phyloP scores from a whole-genome alignment of 129 eudicot genomes.

The Centaurea solstitialis region DNA sequence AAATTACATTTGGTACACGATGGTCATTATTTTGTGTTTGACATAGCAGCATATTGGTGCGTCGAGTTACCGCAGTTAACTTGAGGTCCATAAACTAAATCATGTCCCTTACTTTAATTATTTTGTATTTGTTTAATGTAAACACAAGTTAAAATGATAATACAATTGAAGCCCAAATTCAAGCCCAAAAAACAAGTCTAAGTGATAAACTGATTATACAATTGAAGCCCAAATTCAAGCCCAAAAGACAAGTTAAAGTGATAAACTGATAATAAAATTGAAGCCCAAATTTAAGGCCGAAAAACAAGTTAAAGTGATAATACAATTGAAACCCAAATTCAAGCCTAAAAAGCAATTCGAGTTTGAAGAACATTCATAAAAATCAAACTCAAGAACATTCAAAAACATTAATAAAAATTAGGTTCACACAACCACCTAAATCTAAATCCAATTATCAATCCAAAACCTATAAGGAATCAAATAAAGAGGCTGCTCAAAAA shows the following conservation, averaged over 20 bases:
- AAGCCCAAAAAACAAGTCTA: not conserved
- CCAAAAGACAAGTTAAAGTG: not conserved
- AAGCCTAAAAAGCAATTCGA: not conserved
- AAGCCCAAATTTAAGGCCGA: not conserved
- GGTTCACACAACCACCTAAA: not conserved
- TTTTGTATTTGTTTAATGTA: not conserved
- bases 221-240: not conserved
- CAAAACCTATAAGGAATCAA: too few relatives aligned
- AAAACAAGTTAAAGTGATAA: too few relatives aligned
- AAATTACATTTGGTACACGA: not conserved
- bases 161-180: not conserved
- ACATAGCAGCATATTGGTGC: not conserved
- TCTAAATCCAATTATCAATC: too few relatives aligned
- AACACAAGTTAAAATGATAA: too few relatives aligned
- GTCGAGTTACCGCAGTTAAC: too few relatives aligned
- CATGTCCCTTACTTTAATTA: too few relatives aligned
- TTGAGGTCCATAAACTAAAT: too few relatives aligned
- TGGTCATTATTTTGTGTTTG: not conserved
- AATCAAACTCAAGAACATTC: not conserved
- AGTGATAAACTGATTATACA: too few relatives aligned
- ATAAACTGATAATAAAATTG: too few relatives aligned
- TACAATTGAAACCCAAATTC: not conserved
- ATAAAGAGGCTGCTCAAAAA: too few relatives aligned
- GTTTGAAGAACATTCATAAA: not conserved
- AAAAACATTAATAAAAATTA: not conserved